These are phyloP conservation scores for Rhodomyrtus tomentosa DNA, from an alignment of 345 rosid genomes.

Conservation along the genomic window DNA sequence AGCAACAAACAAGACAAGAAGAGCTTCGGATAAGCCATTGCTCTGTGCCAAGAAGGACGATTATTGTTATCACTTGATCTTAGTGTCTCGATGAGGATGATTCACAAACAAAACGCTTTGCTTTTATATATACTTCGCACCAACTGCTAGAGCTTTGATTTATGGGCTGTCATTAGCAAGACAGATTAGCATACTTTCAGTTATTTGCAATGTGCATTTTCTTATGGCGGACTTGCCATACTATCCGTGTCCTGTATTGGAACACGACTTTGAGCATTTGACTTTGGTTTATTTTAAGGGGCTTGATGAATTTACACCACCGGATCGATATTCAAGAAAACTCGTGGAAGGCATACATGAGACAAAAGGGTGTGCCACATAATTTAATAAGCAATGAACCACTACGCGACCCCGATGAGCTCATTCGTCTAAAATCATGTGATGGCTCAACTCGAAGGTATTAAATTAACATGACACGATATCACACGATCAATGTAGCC, in stretches of 20 bases:
- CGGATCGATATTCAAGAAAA: background rate
- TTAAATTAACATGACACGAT: background rate
- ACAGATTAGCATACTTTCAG: background rate
- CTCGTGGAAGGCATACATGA: background rate
- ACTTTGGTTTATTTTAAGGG: background rate
- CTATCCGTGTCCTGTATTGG: background rate
- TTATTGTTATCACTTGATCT: background rate
- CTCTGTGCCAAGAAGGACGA: background rate
- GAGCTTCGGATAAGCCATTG: background rate
- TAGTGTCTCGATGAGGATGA: background rate
- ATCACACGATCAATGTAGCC: background rate
- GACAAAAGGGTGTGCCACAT: background rate
- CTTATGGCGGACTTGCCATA: background rate
- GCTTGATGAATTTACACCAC: background rate
- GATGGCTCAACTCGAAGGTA: background rate
- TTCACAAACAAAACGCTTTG: background rate
- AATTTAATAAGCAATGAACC: background rate
- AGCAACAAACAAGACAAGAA: conserved; percentile 1
- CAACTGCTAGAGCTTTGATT: background rate
- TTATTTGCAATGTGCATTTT: background rate
- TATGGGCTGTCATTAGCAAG: background rate
- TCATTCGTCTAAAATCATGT: background rate
- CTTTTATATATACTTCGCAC: background rate
- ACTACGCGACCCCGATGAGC: background rate
- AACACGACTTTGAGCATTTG: background rate